A percentile compares a stretch with the other conserved stretches of the same genome.
phyloP scores from a whole-genome alignment of 2,329 filamentous ascomycete genomes.

The Ceratocystis alfenasii region DNA sequence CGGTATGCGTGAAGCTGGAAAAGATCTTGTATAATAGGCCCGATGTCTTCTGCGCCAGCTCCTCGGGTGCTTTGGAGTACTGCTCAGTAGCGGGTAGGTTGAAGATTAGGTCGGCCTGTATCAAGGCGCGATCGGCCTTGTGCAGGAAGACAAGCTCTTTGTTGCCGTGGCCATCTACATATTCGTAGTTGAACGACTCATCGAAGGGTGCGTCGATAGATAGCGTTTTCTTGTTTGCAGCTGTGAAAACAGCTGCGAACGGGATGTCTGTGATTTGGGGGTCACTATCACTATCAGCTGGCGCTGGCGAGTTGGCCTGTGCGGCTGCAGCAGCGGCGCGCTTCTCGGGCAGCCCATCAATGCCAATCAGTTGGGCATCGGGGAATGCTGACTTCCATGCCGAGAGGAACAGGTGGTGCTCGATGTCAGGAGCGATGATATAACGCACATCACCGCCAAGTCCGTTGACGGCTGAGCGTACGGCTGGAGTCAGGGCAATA shows the following conservation, averaged over 20 bases:
- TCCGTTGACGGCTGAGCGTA: slow-evolving; percentile 50
- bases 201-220: slow-evolving; percentile 69
- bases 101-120: slow-evolving; percentile 85
- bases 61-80: slow-evolving; percentile 45
- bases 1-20: slow-evolving; percentile 46
- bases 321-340: slow-evolving; percentile 45
- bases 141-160: slow-evolving; percentile 82
- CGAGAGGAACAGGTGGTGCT: slow-evolving; percentile 90
- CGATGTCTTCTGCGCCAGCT: not conserved
- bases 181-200: slow-evolving; percentile 74
- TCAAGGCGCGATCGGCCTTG: slow-evolving; percentile 63
- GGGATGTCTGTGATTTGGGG: slow-evolving; percentile 36
- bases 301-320: slow-evolving; percentile 36
- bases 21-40: slow-evolving; percentile 35
- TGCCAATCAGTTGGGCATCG: slow-evolving; percentile 64
- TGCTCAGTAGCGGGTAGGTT: slow-evolving; percentile 83
- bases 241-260: slow-evolving; percentile 58
- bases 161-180: slow-evolving; percentile 66
- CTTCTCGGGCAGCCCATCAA: slow-evolving; percentile 74
- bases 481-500: slow-evolving; percentile 66
- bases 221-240: slow-evolving; percentile 39
- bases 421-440: slow-evolving; percentile 74
- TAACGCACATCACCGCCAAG: slow-evolving; percentile 64
- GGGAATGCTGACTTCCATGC: slow-evolving; percentile 75
- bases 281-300: slow-evolving; percentile 24